These are phyloP conservation scores for Aristolochia fimbriata DNA, from an alignment of 164 flowering plant species.

Conservation along the genomic window DNA sequence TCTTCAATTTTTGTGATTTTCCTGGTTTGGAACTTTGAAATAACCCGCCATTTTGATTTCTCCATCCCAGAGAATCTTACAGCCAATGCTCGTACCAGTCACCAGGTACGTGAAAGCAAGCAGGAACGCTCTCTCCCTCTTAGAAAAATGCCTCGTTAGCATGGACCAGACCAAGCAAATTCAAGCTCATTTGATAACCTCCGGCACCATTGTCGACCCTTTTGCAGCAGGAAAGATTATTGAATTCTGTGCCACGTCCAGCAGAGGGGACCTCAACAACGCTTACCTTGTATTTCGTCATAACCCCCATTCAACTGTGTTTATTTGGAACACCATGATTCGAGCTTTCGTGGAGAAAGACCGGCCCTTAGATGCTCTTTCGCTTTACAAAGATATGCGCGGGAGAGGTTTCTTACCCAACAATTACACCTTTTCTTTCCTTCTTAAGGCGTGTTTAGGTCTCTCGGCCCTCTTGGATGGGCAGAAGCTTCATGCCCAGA, in stretches of 20 bases:
- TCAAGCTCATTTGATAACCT: constrained; percentile 40
- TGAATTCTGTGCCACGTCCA: constrained; percentile 28
- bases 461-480: constrained; percentile 19
- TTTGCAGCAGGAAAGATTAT: constrained; percentile 39
- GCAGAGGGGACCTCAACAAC: constrained; percentile 22
- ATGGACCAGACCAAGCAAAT: constrained; percentile 48
- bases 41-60: background rate
- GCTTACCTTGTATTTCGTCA: constrained; percentile 29
- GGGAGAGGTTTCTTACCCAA: constrained; percentile 30
- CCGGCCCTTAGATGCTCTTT: constrained; percentile 22
- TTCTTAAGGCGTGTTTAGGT: constrained; percentile 36
- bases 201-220: constrained; percentile 40
- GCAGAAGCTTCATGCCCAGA: constrained; percentile 25
- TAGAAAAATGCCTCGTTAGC: constrained; percentile 30
- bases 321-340: constrained; percentile 58
- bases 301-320: constrained; percentile 29
- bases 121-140: constrained; percentile 29
- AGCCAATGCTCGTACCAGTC: constrained; percentile 10
- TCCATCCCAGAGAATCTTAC: background rate
- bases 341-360: constrained; percentile 28
- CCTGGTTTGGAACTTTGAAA: too few relatives aligned
- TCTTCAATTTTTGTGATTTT: too few relatives aligned
- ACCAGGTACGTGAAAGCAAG: constrained; percentile 28
- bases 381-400: constrained; percentile 35
- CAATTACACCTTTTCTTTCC: constrained; percentile 66